Evolutionary conservation across 176 grass and related monocot genomes (phyloP).

Genomic region (Avena atlantica): DNA sequence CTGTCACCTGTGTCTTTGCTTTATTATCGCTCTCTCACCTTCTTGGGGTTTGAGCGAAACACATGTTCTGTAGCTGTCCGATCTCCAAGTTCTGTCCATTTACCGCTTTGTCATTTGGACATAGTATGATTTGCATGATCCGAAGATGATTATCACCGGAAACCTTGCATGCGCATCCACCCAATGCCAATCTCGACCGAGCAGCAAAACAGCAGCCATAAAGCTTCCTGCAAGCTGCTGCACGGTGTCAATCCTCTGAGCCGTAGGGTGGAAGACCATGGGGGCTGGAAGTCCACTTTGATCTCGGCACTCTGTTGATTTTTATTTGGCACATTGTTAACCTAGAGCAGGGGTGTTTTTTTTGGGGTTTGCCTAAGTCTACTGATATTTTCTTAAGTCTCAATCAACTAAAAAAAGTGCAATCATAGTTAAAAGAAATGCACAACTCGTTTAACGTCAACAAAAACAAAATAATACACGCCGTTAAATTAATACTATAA

Average conservation of each 20-base stretch:
- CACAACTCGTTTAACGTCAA: too few species aligned
- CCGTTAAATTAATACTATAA: too few species aligned
- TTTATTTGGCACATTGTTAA: too few species aligned
- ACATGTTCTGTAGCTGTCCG: neutral
- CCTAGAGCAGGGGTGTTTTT: too few species aligned
- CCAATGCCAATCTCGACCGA: neutral
- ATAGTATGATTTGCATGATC: slow-evolving; percentile 11
- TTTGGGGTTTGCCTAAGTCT: too few species aligned
- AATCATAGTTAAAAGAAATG: too few species aligned
- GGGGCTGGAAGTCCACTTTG: too few species aligned
- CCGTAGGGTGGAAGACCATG: too few species aligned
- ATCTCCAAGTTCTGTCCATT: neutral
- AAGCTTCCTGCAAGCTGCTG: neutral
- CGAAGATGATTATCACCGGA: slow-evolving; percentile 26
- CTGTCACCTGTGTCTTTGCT: neutral
- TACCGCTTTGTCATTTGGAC: slow-evolving; percentile 16
- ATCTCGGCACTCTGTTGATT: too few species aligned
- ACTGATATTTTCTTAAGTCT: too few species aligned
- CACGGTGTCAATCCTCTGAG: neutral
- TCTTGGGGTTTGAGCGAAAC: slow-evolving; percentile 21
- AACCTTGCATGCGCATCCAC: neutral
- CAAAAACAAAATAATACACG: too few species aligned
- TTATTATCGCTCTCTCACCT: slow-evolving; percentile 11
- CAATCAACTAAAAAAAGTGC: too few species aligned
- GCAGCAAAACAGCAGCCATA: neutral